A percentile compares a stretch with the other conserved stretches of the same genome.
phyloP scores from a whole-genome alignment of 2,329 filamentous ascomycete genomes.

The Torrubiella hemipterigena region DNA sequence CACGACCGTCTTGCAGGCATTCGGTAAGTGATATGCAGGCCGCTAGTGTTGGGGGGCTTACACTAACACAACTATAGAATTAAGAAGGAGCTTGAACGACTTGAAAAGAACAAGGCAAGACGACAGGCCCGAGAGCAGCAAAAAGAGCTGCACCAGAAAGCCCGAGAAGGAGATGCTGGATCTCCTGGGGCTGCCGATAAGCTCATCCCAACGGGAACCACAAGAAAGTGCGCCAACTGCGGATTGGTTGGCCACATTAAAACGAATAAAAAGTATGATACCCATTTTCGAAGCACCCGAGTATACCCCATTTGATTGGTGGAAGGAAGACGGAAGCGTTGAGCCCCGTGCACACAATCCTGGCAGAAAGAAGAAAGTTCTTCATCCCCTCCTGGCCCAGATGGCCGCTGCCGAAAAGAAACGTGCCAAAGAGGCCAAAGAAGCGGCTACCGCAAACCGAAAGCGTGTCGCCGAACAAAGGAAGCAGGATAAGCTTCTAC shows the following conservation, averaged over 20 bases:
- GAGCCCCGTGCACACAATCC: slow-evolving; percentile 5
- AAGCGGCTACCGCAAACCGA: no score
- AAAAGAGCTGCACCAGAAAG: slow-evolving; percentile 51
- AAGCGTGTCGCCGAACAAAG: no score
- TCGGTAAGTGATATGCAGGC: slow-evolving; percentile 17
- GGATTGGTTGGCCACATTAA: slow-evolving; percentile 96
- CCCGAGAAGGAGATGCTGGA: slow-evolving; percentile 29
- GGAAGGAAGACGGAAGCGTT: slow-evolving; percentile 8
- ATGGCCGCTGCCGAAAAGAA: no score
- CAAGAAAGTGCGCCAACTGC: slow-evolving; percentile 94
- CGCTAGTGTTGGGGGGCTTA: not conserved
- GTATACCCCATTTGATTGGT: slow-evolving; percentile 22
- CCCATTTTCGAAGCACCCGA: slow-evolving; percentile 13
- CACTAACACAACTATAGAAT: slow-evolving; percentile 19
- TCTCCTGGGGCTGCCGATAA: slow-evolving; percentile 36
- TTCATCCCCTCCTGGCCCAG: no score
- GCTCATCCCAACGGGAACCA: slow-evolving; percentile 53
- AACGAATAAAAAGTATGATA: slow-evolving; percentile 87
- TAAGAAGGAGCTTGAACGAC: slow-evolving; percentile 60
- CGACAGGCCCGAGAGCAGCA: slow-evolving; percentile 83
- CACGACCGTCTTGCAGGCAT: slow-evolving; percentile 34
- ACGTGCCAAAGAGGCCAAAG: slow-evolving; percentile 4
- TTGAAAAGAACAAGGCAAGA: slow-evolving; percentile 85
- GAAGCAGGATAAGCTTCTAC: not conserved
- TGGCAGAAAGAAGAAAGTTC: slow-evolving; percentile 2